phyloP scores from a whole-genome alignment of 805 yeast genomes.

The Saccharomycopsis microspora region DNA sequence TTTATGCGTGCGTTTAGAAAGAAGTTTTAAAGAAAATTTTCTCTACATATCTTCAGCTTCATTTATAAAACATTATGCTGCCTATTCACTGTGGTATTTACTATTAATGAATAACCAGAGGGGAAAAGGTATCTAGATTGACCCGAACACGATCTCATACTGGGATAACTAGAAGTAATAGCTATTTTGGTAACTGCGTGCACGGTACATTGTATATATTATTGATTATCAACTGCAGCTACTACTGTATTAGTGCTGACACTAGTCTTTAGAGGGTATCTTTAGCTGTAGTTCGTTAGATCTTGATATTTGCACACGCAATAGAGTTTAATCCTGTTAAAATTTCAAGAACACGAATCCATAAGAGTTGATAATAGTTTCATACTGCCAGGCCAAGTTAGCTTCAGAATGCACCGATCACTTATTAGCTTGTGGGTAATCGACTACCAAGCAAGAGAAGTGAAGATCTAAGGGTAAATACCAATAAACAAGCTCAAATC shows the following conservation, averaged over 20 bases:
- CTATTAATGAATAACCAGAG: slow-evolving; percentile 14
- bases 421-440: no score
- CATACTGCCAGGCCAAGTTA: background rate
- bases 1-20: no score
- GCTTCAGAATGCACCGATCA: background rate
- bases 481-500: no score
- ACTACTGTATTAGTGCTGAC: no score
- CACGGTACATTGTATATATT: slow-evolving; percentile 4
- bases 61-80: slow-evolving; percentile 4
- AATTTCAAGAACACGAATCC: background rate
- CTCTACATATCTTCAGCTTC: slow-evolving; percentile 6
- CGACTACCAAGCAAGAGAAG: no score
- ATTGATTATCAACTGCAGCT: no score
- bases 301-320: no score
- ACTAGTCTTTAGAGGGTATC: no score
- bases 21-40: no score
- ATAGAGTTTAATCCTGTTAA: no score
- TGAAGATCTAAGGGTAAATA: no score
- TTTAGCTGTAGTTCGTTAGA: no score
- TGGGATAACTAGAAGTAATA: slow-evolving; percentile 1
- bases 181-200: slow-evolving; percentile 15
- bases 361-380: background rate
- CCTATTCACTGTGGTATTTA: slow-evolving; percentile 16
- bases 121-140: slow-evolving; percentile 16
- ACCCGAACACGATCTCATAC: slow-evolving; percentile 15